Conservation (phyloP, 768 basidiomycete genomes). For the Agaricus subrufescens region DNA sequence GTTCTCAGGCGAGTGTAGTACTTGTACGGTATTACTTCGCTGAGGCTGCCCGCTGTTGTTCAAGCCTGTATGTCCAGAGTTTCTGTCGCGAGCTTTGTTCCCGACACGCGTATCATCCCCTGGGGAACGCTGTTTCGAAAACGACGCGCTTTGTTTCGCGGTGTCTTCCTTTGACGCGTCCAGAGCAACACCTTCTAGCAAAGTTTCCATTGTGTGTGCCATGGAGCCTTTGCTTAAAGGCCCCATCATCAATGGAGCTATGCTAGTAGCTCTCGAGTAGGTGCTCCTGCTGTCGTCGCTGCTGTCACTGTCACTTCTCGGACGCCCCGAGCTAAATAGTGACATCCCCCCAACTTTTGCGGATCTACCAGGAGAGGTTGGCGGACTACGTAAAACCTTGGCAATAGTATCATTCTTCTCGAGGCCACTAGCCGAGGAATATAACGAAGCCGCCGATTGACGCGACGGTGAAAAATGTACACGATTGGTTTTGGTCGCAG, state of each 20-base stretch:
- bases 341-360: slow-evolving; percentile 21
- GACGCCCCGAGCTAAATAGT: slow-evolving; percentile 31
- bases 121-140: background rate
- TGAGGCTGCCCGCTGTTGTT: slow-evolving; percentile 23
- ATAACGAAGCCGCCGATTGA: slow-evolving; percentile 22
- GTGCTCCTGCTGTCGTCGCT: slow-evolving; percentile 25
- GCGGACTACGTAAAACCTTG: slow-evolving; percentile 38
- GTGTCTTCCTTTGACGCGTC: slow-evolving; percentile 19
- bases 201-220: slow-evolving; percentile 14
- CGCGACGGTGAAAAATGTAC: slow-evolving; percentile 13
- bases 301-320: slow-evolving; percentile 24
- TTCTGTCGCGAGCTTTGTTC: slow-evolving; percentile 1
- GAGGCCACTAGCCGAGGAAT: slow-evolving; percentile 15
- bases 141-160: slow-evolving; percentile 3
- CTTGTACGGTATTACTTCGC: slow-evolving; percentile 51
- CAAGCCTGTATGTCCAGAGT: slow-evolving; percentile 3
- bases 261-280: slow-evolving; percentile 24
- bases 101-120: background rate
- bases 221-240: slow-evolving; percentile 7
- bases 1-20: slow-evolving; percentile 33
- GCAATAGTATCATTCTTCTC: slow-evolving; percentile 26
- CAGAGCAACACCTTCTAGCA: slow-evolving; percentile 10
- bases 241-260: background rate
- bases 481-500: slow-evolving; percentile 7
- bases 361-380: slow-evolving; percentile 34